Evolutionary conservation across 371 early-diverging fungal species (phyloP).

Genomic region (Smittium mucronatum): DNA sequence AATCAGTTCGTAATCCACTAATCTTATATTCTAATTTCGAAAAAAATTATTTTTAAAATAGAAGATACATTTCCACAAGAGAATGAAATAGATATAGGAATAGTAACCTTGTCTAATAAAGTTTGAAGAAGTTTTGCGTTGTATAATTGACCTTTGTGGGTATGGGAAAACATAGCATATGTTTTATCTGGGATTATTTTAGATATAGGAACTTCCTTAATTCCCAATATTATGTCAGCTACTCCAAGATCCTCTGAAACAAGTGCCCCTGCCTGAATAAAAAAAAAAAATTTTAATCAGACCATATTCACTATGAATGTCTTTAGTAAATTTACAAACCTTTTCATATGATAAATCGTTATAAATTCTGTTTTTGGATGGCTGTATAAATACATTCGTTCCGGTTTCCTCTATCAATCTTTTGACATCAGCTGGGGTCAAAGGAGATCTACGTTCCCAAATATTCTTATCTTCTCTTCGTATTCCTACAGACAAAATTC

Average conservation of each 20-base stretch:
- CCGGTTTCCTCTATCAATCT: slow-evolving; percentile 67
- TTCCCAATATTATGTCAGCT: slow-evolving; percentile 88
- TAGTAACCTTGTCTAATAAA: slow-evolving; percentile 66
- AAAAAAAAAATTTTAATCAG: no score
- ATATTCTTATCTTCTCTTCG: slow-evolving; percentile 89
- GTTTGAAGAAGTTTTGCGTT: slow-evolving; percentile 84
- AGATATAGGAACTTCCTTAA: slow-evolving; percentile 88
- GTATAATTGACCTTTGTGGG: slow-evolving; percentile 87
- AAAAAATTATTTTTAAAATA: slow-evolving; percentile 19
- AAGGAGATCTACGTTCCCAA: slow-evolving; percentile 88
- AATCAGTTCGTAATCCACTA: slow-evolving; percentile 94
- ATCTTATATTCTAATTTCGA: slow-evolving; percentile 46
- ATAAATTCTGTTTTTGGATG: slow-evolving; percentile 81
- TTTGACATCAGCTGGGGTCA: slow-evolving; percentile 66
- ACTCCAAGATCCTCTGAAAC: slow-evolving; percentile 72
- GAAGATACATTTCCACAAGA: not conserved
- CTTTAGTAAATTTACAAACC: no score
- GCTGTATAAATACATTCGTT: slow-evolving; percentile 73
- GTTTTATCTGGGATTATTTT: slow-evolving; percentile 75
- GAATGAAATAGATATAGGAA: not conserved
- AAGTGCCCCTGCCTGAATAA: slow-evolving; percentile 65
- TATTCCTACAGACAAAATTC: slow-evolving; percentile 46
- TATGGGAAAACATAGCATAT: slow-evolving; percentile 91
- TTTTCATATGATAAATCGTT: slow-evolving; percentile 61
- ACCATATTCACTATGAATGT: no score